Evolutionary conservation across 768 basidiomycete genomes (phyloP).

Genomic region (Pleurotus cornucopiae): DNA sequence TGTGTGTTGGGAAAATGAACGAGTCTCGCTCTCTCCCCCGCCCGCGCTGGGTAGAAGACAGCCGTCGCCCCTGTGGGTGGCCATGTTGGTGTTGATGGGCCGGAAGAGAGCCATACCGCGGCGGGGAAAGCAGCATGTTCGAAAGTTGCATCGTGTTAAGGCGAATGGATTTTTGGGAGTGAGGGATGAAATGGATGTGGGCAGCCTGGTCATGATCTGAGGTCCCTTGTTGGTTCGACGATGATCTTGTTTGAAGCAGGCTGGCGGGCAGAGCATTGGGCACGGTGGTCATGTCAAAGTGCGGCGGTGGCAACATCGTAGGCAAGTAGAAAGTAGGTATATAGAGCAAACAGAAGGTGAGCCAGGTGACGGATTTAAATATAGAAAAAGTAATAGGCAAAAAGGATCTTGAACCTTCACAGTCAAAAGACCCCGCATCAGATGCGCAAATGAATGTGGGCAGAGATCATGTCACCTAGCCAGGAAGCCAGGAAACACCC

Average conservation of each 20-base stretch:
- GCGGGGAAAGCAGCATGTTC: slow-evolving; percentile 38
- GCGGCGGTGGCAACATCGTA: not conserved
- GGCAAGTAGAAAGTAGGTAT: not conserved
- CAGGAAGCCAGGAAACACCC: not conserved
- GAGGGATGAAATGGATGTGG: slow-evolving; percentile 24
- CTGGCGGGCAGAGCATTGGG: not conserved
- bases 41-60: not conserved
- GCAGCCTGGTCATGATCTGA: not conserved
- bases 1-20: slow-evolving; percentile 8
- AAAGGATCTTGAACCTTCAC: no score
- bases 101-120: slow-evolving; percentile 14
- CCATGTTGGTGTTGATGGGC: not conserved
- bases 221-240: not conserved
- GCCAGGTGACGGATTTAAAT: not conserved
- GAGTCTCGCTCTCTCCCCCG: not conserved
- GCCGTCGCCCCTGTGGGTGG: not conserved
- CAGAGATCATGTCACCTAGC: no score
- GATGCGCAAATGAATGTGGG: slow-evolving; percentile 1
- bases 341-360: not conserved
- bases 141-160: slow-evolving; percentile 65
- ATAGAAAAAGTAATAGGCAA: not conserved
- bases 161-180: slow-evolving; percentile 63
- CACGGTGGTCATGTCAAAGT: not conserved
- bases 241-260: slow-evolving; percentile 1
- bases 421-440: not conserved